Conservation (phyloP, 2,329 filamentous ascomycete species). For the Madurella fahalii region DNA sequence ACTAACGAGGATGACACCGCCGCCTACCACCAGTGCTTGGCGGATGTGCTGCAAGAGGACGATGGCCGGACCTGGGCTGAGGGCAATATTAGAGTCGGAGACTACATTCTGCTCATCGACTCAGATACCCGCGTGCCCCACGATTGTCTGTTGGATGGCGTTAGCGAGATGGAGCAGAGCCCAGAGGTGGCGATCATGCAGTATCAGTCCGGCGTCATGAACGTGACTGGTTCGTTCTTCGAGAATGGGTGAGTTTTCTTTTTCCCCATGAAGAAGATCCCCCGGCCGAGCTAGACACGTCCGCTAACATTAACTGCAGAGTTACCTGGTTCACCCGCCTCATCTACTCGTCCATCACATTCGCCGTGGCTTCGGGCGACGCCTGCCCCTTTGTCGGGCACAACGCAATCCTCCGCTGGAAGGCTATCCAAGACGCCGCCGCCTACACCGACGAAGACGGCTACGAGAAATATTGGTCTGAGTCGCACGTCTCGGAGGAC, state of each 20-base stretch:
- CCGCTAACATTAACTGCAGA: slow-evolving; percentile 56
- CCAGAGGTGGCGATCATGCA: slow-evolving; percentile 69
- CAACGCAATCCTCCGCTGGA: slow-evolving; percentile 72
- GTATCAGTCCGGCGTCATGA: slow-evolving; percentile 72
- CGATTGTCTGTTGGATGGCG: slow-evolving; percentile 66
- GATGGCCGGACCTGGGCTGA: slow-evolving; percentile 52
- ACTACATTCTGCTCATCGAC: slow-evolving; percentile 50
- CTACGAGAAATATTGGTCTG: slow-evolving; percentile 76
- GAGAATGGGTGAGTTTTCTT: slow-evolving; percentile 50
- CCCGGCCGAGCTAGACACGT: not conserved
- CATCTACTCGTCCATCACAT: slow-evolving; percentile 71
- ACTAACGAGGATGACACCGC: slow-evolving; percentile 39
- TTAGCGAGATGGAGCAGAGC: slow-evolving; percentile 65
- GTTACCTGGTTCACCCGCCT: slow-evolving; percentile 69
- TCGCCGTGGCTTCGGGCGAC: slow-evolving; percentile 68
- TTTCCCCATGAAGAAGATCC: slow-evolving; percentile 27
- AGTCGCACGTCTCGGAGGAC: slow-evolving; percentile 73
- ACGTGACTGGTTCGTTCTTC: slow-evolving; percentile 67
- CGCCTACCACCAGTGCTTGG: slow-evolving; percentile 43
- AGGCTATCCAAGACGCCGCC: slow-evolving; percentile 65
- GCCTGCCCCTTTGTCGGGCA: slow-evolving; percentile 75
- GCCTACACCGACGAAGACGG: slow-evolving; percentile 65
- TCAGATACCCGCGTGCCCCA: slow-evolving; percentile 60
- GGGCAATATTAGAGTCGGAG: slow-evolving; percentile 53
- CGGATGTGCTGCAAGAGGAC: slow-evolving; percentile 45